Percentiles rank a stretch among this genome's conserved stretches.
Conservation (phyloP, 768 basidiomycete species). For the Galerina sulciceps region DNA sequence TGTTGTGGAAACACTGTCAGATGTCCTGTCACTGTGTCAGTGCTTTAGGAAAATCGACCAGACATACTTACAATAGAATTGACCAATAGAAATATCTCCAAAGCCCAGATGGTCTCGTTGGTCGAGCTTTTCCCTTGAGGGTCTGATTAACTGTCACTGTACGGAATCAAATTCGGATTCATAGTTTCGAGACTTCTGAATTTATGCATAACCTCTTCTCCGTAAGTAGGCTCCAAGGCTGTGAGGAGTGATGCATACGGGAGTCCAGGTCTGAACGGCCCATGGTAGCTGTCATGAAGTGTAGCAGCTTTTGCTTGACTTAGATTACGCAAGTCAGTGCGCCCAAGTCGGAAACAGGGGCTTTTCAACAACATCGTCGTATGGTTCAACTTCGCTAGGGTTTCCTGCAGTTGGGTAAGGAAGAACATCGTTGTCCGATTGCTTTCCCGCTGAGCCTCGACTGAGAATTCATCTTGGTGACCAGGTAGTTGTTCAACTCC, state of each 20-base stretch:
- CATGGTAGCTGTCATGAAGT: conserved; percentile 40
- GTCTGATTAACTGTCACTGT: conserved; percentile 43
- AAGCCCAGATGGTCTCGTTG: conserved; percentile 16
- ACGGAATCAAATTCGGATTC: conserved; percentile 41
- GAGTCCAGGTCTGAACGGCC: conserved; percentile 46
- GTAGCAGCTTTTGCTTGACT: conserved; percentile 41
- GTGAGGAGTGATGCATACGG: conserved; percentile 45
- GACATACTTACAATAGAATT: no score
- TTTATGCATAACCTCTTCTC: conserved; percentile 39
- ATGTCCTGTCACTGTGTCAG: no score
- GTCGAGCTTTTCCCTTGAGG: conserved; percentile 35
- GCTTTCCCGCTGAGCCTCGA: conserved; percentile 29
- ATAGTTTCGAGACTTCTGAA: conserved; percentile 45
- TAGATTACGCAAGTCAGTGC: conserved; percentile 21
- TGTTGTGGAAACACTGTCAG: no score
- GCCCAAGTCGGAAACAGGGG: conserved; percentile 13
- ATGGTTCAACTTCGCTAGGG: conserved; percentile 10
- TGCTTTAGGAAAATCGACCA: no score
- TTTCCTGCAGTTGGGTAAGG: conserved; percentile 35
- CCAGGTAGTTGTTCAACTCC: conserved; percentile 24
- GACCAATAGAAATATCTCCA: no score
- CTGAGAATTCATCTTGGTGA: conserved; percentile 18
- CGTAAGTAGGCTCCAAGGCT: conserved; percentile 42
- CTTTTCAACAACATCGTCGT: conserved; percentile 25
- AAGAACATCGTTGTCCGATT: conserved; percentile 34